Percentiles rank a stretch among this genome's conserved stretches.
Conservation (phyloP, 139 green algal genomes). For the Tetradesmus lagerheimii region DNA sequence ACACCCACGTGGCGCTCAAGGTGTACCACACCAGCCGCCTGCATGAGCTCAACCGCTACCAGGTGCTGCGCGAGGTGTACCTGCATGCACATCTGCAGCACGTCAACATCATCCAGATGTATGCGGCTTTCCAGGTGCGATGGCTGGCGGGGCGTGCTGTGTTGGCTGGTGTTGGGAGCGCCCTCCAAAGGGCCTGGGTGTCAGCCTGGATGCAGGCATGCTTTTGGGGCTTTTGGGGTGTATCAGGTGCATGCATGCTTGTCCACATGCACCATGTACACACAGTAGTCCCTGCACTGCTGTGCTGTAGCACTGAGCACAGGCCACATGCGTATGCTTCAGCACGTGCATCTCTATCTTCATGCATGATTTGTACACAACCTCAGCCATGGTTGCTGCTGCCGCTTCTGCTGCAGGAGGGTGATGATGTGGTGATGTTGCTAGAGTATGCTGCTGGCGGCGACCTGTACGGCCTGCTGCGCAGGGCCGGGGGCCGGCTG, state of each 20-base stretch:
- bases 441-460: conserved; percentile 51
- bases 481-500: conserved; percentile 33
- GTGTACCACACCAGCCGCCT: conserved; percentile 60
- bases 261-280: neutral
- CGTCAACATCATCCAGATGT: conserved; percentile 67
- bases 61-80: conserved; percentile 63
- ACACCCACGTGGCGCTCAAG: conserved; percentile 51
- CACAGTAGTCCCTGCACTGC: neutral
- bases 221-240: neutral
- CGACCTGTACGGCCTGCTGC: conserved; percentile 49
- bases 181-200: neutral
- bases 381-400: neutral
- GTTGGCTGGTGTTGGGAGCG: neutral
- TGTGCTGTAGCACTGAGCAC: neutral
- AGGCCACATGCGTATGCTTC: neutral
- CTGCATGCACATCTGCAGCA: conserved; percentile 65
- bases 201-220: neutral
- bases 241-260: neutral
- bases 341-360: neutral
- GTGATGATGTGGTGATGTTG: conserved; percentile 51
- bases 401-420: conserved; percentile 46
- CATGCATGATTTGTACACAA: neutral
- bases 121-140: conserved; percentile 63
- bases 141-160: neutral
- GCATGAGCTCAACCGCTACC: conserved; percentile 65